Percentiles rank a stretch among this genome's conserved stretches.
phyloP scores from a whole-genome alignment of 208 protist genomes.

The Crithidia brevicula region DNA sequence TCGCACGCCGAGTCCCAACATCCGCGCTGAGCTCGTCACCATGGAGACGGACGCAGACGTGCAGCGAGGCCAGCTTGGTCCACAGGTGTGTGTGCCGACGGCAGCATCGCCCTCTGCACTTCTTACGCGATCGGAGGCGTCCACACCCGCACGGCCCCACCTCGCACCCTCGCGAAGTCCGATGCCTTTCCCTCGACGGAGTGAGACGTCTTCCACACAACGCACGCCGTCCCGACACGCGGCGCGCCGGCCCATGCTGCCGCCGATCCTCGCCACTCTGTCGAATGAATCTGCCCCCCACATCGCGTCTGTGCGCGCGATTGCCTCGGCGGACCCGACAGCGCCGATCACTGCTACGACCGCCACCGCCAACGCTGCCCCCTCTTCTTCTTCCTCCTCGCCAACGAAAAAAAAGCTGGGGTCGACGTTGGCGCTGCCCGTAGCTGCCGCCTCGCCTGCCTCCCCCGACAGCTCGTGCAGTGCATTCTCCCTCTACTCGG shows the following conservation, averaged over 20 bases:
- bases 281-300: neutral
- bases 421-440: too few relatives aligned
- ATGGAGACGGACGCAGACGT: neutral
- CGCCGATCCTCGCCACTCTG: neutral
- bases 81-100: too few relatives aligned
- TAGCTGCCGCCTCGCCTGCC: neutral
- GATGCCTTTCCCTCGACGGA: neutral
- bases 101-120: conserved; percentile 2
- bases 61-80: too few relatives aligned
- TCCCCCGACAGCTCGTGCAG: conserved; percentile 25
- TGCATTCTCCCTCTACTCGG: conserved; percentile 31
- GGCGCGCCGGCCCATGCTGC: neutral
- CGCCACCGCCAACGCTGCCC: neutral
- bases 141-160: neutral
- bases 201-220: neutral
- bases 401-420: too few relatives aligned
- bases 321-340: neutral
- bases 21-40: neutral
- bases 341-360: neutral
- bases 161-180: conserved; percentile 1
- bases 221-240: neutral
- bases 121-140: too few relatives aligned
- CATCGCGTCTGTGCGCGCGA: neutral
- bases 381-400: neutral
- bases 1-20: too few relatives aligned